A percentile compares a stretch with the other conserved stretches of the same genome.
phyloP scores from a whole-genome alignment of 2,329 filamentous ascomycete genomes.

The Penicillium sp. region DNA sequence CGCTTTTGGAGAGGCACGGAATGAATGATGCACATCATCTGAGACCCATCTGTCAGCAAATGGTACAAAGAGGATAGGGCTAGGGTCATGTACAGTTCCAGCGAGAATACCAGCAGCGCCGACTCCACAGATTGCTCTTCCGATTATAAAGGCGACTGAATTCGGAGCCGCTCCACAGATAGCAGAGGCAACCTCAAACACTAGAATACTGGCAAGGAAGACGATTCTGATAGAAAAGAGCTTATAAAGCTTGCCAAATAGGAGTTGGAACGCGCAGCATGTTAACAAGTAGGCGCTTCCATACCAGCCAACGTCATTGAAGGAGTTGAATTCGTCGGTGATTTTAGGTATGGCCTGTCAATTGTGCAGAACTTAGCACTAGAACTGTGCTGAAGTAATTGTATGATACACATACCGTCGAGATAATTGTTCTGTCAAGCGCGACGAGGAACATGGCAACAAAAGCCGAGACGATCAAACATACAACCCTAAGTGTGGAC shows the following conservation, averaged over 20 bases:
- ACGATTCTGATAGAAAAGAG: constrained; percentile 38
- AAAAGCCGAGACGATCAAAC: neutral
- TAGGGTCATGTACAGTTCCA: constrained; percentile 28
- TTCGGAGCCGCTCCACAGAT: constrained; percentile 39
- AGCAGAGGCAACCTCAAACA: constrained; percentile 35
- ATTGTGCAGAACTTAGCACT: neutral
- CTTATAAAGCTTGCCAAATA: constrained; percentile 39
- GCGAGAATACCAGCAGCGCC: constrained; percentile 40
- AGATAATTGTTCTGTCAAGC: neutral
- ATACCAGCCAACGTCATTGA: constrained; percentile 63
- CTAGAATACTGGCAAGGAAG: constrained; percentile 35
- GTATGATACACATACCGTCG: neutral
- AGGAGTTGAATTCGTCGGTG: constrained; percentile 19
- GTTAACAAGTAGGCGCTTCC: constrained; percentile 48
- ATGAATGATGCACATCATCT: neutral
- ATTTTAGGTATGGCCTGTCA: constrained; percentile 19
- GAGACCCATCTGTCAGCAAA: neutral
- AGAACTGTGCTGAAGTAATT: neutral
- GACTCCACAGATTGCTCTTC: constrained; percentile 39
- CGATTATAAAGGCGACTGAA: constrained; percentile 37
- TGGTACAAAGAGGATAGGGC: constrained; percentile 49
- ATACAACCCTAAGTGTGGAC: neutral
- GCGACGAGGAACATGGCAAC: neutral
- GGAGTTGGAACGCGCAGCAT: constrained; percentile 36
- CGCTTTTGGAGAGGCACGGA: constrained; percentile 41